These are phyloP conservation scores for Coemansia erecta DNA, from an alignment of 192 early-diverging fungal species.

Conservation along the genomic window DNA sequence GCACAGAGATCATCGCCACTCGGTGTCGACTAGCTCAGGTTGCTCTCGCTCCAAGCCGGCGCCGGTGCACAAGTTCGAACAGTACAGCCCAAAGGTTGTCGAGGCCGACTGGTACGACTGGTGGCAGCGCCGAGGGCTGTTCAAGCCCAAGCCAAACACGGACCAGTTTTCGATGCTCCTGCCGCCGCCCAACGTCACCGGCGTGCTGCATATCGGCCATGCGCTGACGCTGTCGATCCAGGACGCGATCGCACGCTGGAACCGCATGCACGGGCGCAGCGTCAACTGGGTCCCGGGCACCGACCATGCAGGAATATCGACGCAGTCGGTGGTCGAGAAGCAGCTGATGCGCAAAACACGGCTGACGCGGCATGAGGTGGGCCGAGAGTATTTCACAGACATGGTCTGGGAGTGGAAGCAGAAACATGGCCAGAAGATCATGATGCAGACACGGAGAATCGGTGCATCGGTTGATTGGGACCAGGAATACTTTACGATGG, in stretches of 20 bases:
- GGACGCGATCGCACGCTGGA: slow-evolving; percentile 71
- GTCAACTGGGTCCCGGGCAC: slow-evolving; percentile 93
- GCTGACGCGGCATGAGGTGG: slow-evolving; percentile 80
- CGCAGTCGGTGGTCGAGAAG: slow-evolving; percentile 94
- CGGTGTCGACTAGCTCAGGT: neutral
- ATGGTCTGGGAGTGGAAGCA: slow-evolving; percentile 89
- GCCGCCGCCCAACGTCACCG: slow-evolving; percentile 97
- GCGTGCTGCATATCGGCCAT: slow-evolving; percentile 91
- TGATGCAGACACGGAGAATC: slow-evolving; percentile 75
- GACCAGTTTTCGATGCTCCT: slow-evolving; percentile 79
- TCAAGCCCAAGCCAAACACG: slow-evolving; percentile 54
- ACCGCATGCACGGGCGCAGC: slow-evolving; percentile 88
- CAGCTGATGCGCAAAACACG: slow-evolving; percentile 56
- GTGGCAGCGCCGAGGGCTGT: slow-evolving; percentile 80
- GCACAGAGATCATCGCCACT: too few species aligned
- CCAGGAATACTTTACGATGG: slow-evolving; percentile 87
- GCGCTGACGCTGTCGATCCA: slow-evolving; percentile 89
- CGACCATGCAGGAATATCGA: slow-evolving; percentile 97
- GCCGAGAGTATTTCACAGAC: slow-evolving; percentile 77
- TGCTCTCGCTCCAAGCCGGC: slow-evolving; percentile 3
- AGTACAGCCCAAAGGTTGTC: slow-evolving; percentile 55
- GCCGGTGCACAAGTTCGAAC: slow-evolving; percentile 41
- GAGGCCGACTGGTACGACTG: slow-evolving; percentile 95
- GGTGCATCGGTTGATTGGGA: slow-evolving; percentile 91
- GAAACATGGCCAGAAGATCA: slow-evolving; percentile 73